Base-by-base conservation (phyloP, 805 yeast genomes). In the Cyberlindnera petersonii region DNA sequence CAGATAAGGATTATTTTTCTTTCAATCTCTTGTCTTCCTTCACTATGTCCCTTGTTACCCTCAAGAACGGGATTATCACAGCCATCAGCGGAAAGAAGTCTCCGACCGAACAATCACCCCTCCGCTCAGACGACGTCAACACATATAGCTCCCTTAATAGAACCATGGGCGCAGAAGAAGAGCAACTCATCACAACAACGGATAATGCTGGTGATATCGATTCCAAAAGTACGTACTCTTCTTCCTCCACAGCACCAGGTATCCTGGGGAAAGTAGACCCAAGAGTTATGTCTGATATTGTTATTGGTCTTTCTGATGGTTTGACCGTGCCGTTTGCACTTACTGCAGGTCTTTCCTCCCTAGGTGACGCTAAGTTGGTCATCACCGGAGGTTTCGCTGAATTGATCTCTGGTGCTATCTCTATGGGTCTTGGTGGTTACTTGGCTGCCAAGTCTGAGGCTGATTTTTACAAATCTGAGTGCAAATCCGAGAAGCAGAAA, bases 341-440 rank as follows among this genome's bases (percentile, higher is more conserved):
- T 51, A 93, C 98, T 2, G 98, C 98, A 0, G 98, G 98, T 34
- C 72, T 91, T 40, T 83, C 95, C 1, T 82, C 94, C 1, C 72
- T 91, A 37, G 98, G 98, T 37, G 85, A 86, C 60, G 69, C 96
- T 14, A 83, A 77, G 60, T 74, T 91, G 47, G 98, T 91, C 36
- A 88, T 91, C 45, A 88, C 98, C 20, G 98, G 98, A 71, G 98
- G 98, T 18, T 77, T 91, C 74, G 98, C 98, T 9, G 98, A 91
- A 68, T 76, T 91, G 50, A 94, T 91, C 4, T 85, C 96, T 6
- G 98, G 98, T 34, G 95, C 98, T 31, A 89, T 91, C 37, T 84
- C 95, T 21, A 91, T 91, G 98, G 98, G 98, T 8, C 75, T 91
- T 39, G 98, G 98, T 42, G 98, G 98, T 22, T 91, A 77, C 61